Base-by-base conservation (phyloP, 169 alveolate genomes). In the Plasmodium sp. region DNA sequence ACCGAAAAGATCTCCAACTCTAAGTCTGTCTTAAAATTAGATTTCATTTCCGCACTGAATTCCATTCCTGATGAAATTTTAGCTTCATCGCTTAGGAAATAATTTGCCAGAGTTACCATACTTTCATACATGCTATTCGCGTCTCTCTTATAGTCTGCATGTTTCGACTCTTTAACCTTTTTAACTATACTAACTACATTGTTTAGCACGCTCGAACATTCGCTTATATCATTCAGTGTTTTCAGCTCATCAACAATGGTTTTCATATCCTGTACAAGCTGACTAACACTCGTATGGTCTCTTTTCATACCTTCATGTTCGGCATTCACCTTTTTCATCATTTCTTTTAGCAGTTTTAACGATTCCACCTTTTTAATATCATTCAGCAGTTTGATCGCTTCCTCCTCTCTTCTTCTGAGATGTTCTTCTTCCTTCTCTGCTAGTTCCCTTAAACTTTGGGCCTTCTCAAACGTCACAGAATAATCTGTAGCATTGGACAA, bases 311-410 rank as follows among this genome's bases (percentile, higher is more conserved):
- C 27, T 79, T 79, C 71, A 33, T 79, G 6, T 79, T 79, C 84
- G 22, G n/a, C 5, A 0, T 2, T 41, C 84, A 79, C 10, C 10
- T 39, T 79, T 41, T 79, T 79, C 31, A 36, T 79, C 84, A 79
- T 79, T 18, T 79, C 72, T 3, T 79, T 41, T 43, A 79, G 31
- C 33, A 79, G 62, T 3, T 48, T 79, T 79, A 31, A 79, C 51
- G 84, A 79, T 18, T 79, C 84, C 84, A 3, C 22, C 31, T 79
- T 79, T 79, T 79, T 79, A 79, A 79, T 79, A 41, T 79, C 27
- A 34, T 79, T 18, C 67, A 79, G 33, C 6, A 79, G 84, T 79
- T 2, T 27, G n/a, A 36, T 79, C 51, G 56, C 84, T 39, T 79
- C 84, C 72, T 79, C 71, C 56, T 79, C 84, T 27, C 27, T 79